Conservation (phyloP, 2,329 filamentous ascomycete genomes). For the Penicillium hesseltinei region DNA sequence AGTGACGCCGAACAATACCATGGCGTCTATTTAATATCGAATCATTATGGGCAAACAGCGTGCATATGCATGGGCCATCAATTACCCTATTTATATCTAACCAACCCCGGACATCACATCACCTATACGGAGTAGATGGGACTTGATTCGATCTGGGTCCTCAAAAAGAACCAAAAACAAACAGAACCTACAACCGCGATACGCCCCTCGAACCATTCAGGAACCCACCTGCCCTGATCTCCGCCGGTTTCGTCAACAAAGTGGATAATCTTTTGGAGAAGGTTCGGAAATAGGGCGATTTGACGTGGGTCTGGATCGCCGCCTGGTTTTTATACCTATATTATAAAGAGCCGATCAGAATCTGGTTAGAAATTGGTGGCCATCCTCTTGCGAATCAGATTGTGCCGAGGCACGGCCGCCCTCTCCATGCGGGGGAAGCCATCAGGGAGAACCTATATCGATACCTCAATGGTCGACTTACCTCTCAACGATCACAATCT, state of each 20-base stretch:
- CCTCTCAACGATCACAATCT: conserved; percentile 37
- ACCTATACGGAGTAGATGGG: background rate
- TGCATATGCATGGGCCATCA: conserved; percentile 2
- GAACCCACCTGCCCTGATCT: conserved; percentile 25
- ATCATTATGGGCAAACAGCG: background rate
- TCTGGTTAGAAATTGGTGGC: background rate
- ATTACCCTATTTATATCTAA: conserved; percentile 18
- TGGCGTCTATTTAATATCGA: conserved; percentile 2
- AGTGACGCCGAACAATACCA: background rate
- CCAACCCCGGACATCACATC: background rate
- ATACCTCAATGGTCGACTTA: conserved; percentile 10
- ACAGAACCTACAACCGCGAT: conserved; percentile 20
- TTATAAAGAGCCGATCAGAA: background rate
- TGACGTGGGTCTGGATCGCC: conserved; percentile 25
- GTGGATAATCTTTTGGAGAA: conserved; percentile 20
- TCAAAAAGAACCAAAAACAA: background rate
- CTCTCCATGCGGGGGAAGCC: background rate
- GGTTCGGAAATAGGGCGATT: conserved; percentile 25
- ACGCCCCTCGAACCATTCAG: conserved; percentile 22
- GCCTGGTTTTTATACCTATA: conserved; percentile 30
- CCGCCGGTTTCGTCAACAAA: conserved; percentile 24
- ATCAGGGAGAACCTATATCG: background rate
- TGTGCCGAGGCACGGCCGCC: conserved; percentile 15
- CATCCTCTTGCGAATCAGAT: background rate
- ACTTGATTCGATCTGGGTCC: background rate